These are phyloP conservation scores for Eucalyptus brandiana DNA, from an alignment of 345 rosid genomes.

Conservation along the genomic window DNA sequence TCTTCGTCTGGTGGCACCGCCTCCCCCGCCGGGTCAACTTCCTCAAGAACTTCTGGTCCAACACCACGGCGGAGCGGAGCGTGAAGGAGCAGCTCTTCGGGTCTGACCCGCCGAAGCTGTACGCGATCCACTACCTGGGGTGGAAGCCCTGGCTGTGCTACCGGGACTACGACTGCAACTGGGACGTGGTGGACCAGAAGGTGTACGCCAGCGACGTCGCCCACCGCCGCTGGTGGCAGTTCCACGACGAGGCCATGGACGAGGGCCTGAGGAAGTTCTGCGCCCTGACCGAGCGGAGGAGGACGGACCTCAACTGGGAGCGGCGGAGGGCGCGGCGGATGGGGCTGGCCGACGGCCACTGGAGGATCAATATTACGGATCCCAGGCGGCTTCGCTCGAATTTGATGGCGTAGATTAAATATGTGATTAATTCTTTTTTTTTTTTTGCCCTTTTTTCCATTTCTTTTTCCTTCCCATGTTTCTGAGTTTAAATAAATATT, in stretches of 20 bases:
- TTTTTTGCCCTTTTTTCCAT: background rate
- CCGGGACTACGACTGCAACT: slow-evolving; percentile 91
- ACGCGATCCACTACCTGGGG: slow-evolving; percentile 75
- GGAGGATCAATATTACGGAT: slow-evolving; percentile 75
- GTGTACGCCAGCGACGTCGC: slow-evolving; percentile 95
- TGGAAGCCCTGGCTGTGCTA: slow-evolving; percentile 89
- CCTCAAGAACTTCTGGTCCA: slow-evolving; percentile 86
- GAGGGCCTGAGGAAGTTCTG: slow-evolving; percentile 45
- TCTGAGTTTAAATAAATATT: background rate
- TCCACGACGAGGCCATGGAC: slow-evolving; percentile 59
- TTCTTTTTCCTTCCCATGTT: background rate
- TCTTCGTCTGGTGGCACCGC: slow-evolving; percentile 92
- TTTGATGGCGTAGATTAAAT: background rate
- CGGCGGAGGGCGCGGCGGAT: slow-evolving; percentile 36
- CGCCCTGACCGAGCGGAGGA: slow-evolving; percentile 53
- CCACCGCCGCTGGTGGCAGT: slow-evolving; percentile 74
- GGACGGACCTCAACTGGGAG: slow-evolving; percentile 70
- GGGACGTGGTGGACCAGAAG: slow-evolving; percentile 25
- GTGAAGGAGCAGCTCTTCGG: slow-evolving; percentile 65
- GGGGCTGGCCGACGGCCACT: slow-evolving; percentile 44
- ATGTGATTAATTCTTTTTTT: background rate
- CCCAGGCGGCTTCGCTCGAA: slow-evolving; percentile 30
- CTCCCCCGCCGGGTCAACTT: slow-evolving; percentile 73
- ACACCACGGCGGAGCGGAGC: slow-evolving; percentile 51
- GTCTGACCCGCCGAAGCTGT: slow-evolving; percentile 68